These are phyloP conservation scores for Bipolaris bicolor DNA, from an alignment of 2,329 filamentous ascomycete genomes.

Conservation along the genomic window DNA sequence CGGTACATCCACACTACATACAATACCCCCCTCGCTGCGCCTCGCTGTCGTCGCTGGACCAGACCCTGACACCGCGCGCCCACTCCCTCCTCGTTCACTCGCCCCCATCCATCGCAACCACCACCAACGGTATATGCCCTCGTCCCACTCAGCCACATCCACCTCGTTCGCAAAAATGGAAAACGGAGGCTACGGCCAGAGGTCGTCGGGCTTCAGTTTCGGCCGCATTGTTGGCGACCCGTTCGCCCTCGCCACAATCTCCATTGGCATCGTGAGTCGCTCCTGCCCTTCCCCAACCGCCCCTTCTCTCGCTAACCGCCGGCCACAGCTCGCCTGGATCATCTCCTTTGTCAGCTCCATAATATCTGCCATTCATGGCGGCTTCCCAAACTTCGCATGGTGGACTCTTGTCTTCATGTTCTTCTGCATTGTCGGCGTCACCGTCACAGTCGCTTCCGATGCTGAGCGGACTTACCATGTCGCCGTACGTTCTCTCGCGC, in stretches of 20 bases:
- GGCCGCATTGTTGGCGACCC: constrained; percentile 95
- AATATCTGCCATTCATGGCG: constrained; percentile 65
- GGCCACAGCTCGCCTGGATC: constrained; percentile 84
- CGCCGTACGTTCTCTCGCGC: constrained; percentile 61
- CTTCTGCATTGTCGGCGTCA: constrained; percentile 79
- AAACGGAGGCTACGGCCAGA: constrained; percentile 59
- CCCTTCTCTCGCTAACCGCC: constrained; percentile 25
- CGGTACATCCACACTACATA: background rate
- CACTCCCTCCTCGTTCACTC: constrained; percentile 7
- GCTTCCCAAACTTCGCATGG: constrained; percentile 88
- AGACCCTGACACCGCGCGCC: constrained; percentile 13
- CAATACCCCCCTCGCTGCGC: constrained; percentile 7
- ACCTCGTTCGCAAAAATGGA: constrained; percentile 84
- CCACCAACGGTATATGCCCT: constrained; percentile 63
- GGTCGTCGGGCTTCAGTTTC: constrained; percentile 65
- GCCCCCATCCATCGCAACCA: constrained; percentile 50
- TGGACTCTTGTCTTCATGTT: constrained; percentile 88
- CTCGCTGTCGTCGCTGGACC: constrained; percentile 13
- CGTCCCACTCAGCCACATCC: constrained; percentile 74
- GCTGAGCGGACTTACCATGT: constrained; percentile 88
- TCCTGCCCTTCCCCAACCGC: background rate
- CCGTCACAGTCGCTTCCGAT: constrained; percentile 83
- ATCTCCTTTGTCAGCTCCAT: constrained; percentile 89
- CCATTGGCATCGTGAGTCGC: constrained; percentile 80
- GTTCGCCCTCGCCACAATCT: constrained; percentile 92